Conservation (phyloP, 352 stramenopile genomes). For the Pythium vanterpoolii region DNA sequence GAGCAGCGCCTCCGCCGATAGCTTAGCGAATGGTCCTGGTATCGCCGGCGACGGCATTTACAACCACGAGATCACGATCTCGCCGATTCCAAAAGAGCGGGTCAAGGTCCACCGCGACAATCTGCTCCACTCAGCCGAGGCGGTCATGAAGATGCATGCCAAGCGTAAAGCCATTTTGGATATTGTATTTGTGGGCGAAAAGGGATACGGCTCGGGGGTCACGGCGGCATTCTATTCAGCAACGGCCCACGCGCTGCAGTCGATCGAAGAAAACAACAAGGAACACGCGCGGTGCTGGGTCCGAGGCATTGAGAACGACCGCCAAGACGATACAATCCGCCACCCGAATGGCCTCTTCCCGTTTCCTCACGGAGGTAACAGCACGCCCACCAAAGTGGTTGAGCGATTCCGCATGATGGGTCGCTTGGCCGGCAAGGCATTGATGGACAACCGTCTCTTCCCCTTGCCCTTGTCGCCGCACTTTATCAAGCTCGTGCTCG, state of each 20-base stretch:
- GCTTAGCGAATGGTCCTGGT: slow-evolving; percentile 18
- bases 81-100: slow-evolving; percentile 81
- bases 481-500: slow-evolving; percentile 76
- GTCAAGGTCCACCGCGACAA: slow-evolving; percentile 78
- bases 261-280: slow-evolving; percentile 41
- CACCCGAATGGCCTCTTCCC: slow-evolving; percentile 81
- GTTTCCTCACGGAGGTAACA: slow-evolving; percentile 37
- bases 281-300: slow-evolving; percentile 50
- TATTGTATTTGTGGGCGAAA: slow-evolving; percentile 83
- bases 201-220: slow-evolving; percentile 81
- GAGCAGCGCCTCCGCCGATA: slow-evolving; percentile 9
- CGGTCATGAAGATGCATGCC: slow-evolving; percentile 83
- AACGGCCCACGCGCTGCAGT: slow-evolving; percentile 62
- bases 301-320: slow-evolving; percentile 38
- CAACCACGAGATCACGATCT: slow-evolving; percentile 82
- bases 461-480: slow-evolving; percentile 68
- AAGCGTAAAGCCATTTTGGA: slow-evolving; percentile 83
- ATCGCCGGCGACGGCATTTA: slow-evolving; percentile 38
- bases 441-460: slow-evolving; percentile 80
- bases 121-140: slow-evolving; percentile 70
- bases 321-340: slow-evolving; percentile 51
- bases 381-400: slow-evolving; percentile 28
- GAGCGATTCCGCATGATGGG: slow-evolving; percentile 83
- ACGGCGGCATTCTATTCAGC: slow-evolving; percentile 85
- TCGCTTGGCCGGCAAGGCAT: slow-evolving; percentile 70